Percentiles rank a stretch among this genome's conserved stretches.
These are phyloP conservation scores for Aspergillus sp. DNA, from an alignment of 2,329 filamentous ascomycete species.

Conservation along the genomic window DNA sequence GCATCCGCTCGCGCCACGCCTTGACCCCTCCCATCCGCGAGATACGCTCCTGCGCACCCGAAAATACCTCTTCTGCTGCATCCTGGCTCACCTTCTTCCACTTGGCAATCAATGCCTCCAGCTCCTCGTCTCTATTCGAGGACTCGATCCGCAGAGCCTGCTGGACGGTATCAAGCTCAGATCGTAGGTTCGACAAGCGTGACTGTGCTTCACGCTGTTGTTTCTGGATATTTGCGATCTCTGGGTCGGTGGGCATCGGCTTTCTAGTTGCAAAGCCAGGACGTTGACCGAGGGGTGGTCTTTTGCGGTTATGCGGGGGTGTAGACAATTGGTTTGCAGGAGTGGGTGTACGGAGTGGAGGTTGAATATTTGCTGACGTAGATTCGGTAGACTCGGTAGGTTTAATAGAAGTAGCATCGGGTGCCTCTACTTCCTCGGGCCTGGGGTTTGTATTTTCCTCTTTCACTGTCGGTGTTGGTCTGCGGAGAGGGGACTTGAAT, in stretches of 20 bases:
- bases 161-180: constrained; percentile 50
- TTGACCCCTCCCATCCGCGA: constrained; percentile 63
- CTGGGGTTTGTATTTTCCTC: constrained; percentile 10
- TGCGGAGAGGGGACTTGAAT: constrained; percentile 69
- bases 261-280: constrained; percentile 13
- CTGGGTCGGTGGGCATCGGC: constrained; percentile 22
- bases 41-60: constrained; percentile 58
- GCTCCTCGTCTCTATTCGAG: constrained; percentile 51
- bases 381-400: not conserved
- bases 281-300: constrained; percentile 5
- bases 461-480: constrained; percentile 28
- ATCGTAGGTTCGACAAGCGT: constrained; percentile 30
- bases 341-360: not conserved
- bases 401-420: not conserved
- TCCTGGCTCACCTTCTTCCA: constrained; percentile 62
- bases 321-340: not conserved
- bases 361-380: not conserved
- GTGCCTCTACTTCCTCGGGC: constrained; percentile 4
- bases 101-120: constrained; percentile 56
- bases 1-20: constrained; percentile 54
- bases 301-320: constrained; percentile 10
- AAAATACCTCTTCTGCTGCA: constrained; percentile 69
- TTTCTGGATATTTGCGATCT: constrained; percentile 36
- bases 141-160: constrained; percentile 56
- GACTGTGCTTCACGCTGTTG: constrained; percentile 34